Conservation (phyloP, 768 basidiomycete species). For the Myochromella boudieri region DNA sequence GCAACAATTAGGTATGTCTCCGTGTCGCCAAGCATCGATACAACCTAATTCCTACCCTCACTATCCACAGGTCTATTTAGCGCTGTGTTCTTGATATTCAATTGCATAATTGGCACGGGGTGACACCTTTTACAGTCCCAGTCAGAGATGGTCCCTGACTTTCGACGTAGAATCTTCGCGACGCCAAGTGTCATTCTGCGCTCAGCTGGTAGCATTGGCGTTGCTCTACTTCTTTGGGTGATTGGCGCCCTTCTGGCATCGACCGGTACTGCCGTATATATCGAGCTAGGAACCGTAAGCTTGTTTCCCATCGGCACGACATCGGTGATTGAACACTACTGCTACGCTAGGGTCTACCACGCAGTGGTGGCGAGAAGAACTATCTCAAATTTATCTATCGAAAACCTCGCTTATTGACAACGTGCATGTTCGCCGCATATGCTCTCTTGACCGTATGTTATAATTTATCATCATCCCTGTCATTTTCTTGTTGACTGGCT, state of each 20-base stretch:
- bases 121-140: conserved; percentile 24
- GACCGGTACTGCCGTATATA: conserved; percentile 66
- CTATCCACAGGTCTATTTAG: conserved; percentile 40
- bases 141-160: not conserved
- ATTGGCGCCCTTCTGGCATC: conserved; percentile 62
- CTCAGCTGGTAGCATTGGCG: conserved; percentile 65
- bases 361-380: conserved; percentile 73
- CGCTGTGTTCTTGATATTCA: conserved; percentile 66
- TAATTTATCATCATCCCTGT: not conserved
- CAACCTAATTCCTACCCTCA: not conserved
- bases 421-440: conserved; percentile 58
- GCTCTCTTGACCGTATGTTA: conserved; percentile 51
- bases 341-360: conserved; percentile 54
- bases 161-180: conserved; percentile 57
- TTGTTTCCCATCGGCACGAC: not conserved
- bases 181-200: conserved; percentile 67
- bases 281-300: conserved; percentile 68
- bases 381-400: conserved; percentile 69
- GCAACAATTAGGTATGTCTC: conserved; percentile 13
- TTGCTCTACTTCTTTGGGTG: conserved; percentile 70
- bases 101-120: conserved; percentile 72
- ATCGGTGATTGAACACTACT: not conserved
- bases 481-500: not conserved
- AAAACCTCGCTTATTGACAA: conserved; percentile 55
- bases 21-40: not conserved